phyloP scores from a whole-genome alignment of 1,284 basidiomycete genomes.

The Apiotrichum akiyoshidainum region DNA sequence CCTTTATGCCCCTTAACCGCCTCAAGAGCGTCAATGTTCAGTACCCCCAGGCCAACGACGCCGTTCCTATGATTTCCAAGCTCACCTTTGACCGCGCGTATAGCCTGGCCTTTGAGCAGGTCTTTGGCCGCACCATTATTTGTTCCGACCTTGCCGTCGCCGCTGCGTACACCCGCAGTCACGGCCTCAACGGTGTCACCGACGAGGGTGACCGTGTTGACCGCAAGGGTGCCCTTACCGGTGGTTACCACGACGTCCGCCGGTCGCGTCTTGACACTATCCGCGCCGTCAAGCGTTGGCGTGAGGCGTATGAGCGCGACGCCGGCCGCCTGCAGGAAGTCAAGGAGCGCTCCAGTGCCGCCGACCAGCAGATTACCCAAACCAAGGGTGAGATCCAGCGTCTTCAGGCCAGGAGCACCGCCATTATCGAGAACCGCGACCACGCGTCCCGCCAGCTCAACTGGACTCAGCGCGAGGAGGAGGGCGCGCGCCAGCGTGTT shows the following conservation, averaged over 20 bases:
- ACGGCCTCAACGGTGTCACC: slow-evolving; percentile 94
- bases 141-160: slow-evolving; percentile 89
- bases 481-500: slow-evolving; percentile 63
- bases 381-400: slow-evolving; percentile 72
- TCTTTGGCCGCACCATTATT: slow-evolving; percentile 97
- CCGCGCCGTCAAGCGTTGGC: slow-evolving; percentile 73
- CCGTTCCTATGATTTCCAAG: slow-evolving; percentile 80
- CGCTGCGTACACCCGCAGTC: slow-evolving; percentile 88
- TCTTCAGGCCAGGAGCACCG: slow-evolving; percentile 65
- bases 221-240: slow-evolving; percentile 89
- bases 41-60: slow-evolving; percentile 77
- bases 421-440: slow-evolving; percentile 67
- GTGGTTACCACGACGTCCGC: slow-evolving; percentile 90
- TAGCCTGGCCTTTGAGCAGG: slow-evolving; percentile 77
- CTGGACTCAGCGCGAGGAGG: slow-evolving; percentile 65
- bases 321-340: slow-evolving; percentile 67
- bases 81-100: slow-evolving; percentile 71
- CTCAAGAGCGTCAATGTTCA: slow-evolving; percentile 67
- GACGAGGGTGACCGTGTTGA: slow-evolving; percentile 97
- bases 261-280: slow-evolving; percentile 86
- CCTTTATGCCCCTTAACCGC: slow-evolving; percentile 98
- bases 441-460: slow-evolving; percentile 64
- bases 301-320: slow-evolving; percentile 66
- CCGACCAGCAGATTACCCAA: slow-evolving; percentile 86
- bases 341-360: slow-evolving; percentile 62